Base-by-base conservation (phyloP, 768 basidiomycete species). In the Cyclocybe aegerita region DNA sequence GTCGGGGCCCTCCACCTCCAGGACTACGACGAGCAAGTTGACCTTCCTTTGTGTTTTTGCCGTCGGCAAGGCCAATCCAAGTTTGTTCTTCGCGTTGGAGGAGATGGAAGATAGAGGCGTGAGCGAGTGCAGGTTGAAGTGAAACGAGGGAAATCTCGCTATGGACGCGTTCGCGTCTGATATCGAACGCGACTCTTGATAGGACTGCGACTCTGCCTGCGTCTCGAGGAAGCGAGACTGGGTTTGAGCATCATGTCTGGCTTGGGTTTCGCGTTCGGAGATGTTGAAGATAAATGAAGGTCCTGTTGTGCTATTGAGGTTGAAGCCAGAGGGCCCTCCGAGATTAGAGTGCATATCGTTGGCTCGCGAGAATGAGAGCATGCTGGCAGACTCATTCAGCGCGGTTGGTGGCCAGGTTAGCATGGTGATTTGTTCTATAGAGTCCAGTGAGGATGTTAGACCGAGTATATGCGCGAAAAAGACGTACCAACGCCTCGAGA, bases 1-100 rank as follows among this genome's bases (percentile, higher is more conserved):
- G 55, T 88, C 85, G 0, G 88, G 90, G 0, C 88, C 89, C 44
- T 91, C 88, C 10, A 88, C 77, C 64, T 92, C 90, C 50, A 92
- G 70, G 7, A 79, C 78, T 4, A 85, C 88, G 4, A 86, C 73
- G 5, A 93, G 74, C 7, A 86, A 50, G 37, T 73, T 78, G 15
- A 83, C 73, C 58, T 83, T 85, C 4, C 23, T 23, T 23, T 23
- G 23, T 23, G 23, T 23, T 23, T 4, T 23, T 23, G 23, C 23
- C 23, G 23, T 23, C 23, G 23, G 23, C 23, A 23, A 23, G 23
- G 23, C 23, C 23, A 4, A 4, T 23, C 23, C 23, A 12, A 65
- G 58, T 31, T 67, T 65, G 11, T 62, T 59, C 32, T 54, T 52
- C 0, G 54, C 43, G 12, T 73, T 60, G 23, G 60, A 77, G 2